Evolutionary conservation across 129 eudicot species (phyloP), one percentile per base, ranked within the genome.

Genomic region (Flaveria bidentis): DNA sequence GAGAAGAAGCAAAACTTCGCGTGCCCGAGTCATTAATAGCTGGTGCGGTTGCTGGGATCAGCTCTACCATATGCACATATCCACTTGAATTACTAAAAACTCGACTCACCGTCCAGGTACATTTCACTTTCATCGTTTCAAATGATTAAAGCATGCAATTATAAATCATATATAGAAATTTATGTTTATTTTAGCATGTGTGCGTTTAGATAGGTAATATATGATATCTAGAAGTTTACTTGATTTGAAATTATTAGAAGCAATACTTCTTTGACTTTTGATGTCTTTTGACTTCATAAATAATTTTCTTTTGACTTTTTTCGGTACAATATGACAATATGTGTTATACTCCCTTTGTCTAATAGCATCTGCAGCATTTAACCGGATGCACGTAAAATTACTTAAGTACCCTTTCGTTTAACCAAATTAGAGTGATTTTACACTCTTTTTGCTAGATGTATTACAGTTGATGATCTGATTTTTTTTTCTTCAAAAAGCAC

Each of bases 81-180:
- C 98, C 98, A 20, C 93, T 93, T 18, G 98, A 93, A 81, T 76
- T 93, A 78, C 84, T 93, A 67, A 90, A 93, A 87, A 90, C 98
- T 44, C 92, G 98, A 11, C 81, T 93, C 56, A 90, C 97, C 65
- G 90, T 93, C 23, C 91, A 91, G 93, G 97, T 91, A 83, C 65
- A 13, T 12, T 65, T 5, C 2, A 42, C 50, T 23, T 44, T n/a
- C 2, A 1, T 64, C 7, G 16, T 72, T 51, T 36, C 2, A 17
- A 41, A 45, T 18, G 12, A 30, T 45, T 44, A n/a, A 22, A 18
- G 13, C 41, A 3, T 30, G 22, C 76, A 33, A 12, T 69, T 28
- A 78, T 5, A 8, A 33, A 12, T 57, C 28, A 69, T 18, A 15
- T 49, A 18, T 64, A 2, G 51, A 15, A 10, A 18, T 23, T 62